Conservation (phyloP, 371 early-diverging fungal species). For the Mortierella sp. region DNA sequence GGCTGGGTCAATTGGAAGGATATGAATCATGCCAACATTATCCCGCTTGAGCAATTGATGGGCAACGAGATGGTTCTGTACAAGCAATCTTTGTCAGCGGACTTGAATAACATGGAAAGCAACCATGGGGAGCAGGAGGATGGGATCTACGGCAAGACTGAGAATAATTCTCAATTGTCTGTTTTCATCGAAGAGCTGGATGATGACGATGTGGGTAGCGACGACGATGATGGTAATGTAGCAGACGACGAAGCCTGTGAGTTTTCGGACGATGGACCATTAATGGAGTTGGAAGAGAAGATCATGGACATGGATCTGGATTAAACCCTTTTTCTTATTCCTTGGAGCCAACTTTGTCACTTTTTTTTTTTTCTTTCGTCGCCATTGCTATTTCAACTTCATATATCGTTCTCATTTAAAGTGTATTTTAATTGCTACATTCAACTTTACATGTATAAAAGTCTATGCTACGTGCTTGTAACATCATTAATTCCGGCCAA, state of each 20-base stretch:
- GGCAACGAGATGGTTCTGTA: conserved; percentile 44
- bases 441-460: neutral
- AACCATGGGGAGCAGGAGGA: neutral
- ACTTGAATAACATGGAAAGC: neutral
- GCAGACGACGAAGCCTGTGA: conserved; percentile 31
- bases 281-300: conserved; percentile 31
- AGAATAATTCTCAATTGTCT: neutral
- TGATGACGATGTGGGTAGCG: conserved; percentile 27
- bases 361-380: neutral
- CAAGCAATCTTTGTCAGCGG: neutral
- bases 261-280: conserved; percentile 19
- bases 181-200: conserved; percentile 25
- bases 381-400: neutral
- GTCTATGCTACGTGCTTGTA: neutral
- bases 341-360: neutral
- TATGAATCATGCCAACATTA: neutral
- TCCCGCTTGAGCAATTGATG: neutral
- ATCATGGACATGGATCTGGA: conserved; percentile 53
- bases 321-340: conserved; percentile 8
- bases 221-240: conserved; percentile 34
- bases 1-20: conserved; percentile 5
- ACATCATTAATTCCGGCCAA: neutral
- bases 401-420: neutral
- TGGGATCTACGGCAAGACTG: neutral
- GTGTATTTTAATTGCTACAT: neutral